A percentile compares a stretch with the other conserved stretches of the same genome.
Conservation (phyloP, 2,329 filamentous ascomycete species). For the Aspergillus ochraceus region DNA sequence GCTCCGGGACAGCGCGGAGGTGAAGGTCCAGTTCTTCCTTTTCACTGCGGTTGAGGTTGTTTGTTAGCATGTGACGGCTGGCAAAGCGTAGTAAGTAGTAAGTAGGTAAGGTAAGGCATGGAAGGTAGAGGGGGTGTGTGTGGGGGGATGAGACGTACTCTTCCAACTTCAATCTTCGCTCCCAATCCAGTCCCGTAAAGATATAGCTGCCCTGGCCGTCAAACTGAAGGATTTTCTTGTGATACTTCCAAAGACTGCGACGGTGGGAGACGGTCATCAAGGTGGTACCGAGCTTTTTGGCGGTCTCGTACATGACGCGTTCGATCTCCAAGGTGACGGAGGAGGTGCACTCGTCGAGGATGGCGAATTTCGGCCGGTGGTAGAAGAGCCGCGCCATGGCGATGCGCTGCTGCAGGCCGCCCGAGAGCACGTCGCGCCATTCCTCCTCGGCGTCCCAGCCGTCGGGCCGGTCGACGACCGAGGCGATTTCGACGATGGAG, state of each 20-base stretch:
- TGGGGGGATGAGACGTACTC: conserved; percentile 55
- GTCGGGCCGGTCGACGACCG: conserved; percentile 73
- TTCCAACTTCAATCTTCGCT: conserved; percentile 79
- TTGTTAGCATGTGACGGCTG: conserved; percentile 12
- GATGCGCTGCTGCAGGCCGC: conserved; percentile 90
- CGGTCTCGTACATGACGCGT: conserved; percentile 94
- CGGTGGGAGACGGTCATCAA: conserved; percentile 96
- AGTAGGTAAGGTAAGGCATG: no score
- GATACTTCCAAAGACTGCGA: conserved; percentile 93
- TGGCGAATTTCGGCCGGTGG: conserved; percentile 88
- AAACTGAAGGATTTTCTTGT: conserved; percentile 91
- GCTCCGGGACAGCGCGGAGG: conserved; percentile 80
- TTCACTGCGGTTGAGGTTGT: conserved; percentile 54
- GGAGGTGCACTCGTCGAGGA: conserved; percentile 94
- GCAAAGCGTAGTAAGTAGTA: no score
- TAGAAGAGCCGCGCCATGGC: conserved; percentile 97
- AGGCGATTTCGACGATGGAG: conserved; percentile 75
- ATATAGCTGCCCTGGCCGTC: conserved; percentile 90
- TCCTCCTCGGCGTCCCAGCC: conserved; percentile 95
- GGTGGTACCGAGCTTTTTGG: conserved; percentile 86
- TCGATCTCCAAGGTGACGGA: conserved; percentile 95
- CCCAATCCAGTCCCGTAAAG: conserved; percentile 87
- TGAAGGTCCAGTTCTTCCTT: conserved; percentile 89
- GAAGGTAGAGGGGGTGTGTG: neutral
- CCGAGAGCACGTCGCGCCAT: conserved; percentile 92